Conservation (phyloP, 805 yeast genomes). For the Ogataea minuta region DNA sequence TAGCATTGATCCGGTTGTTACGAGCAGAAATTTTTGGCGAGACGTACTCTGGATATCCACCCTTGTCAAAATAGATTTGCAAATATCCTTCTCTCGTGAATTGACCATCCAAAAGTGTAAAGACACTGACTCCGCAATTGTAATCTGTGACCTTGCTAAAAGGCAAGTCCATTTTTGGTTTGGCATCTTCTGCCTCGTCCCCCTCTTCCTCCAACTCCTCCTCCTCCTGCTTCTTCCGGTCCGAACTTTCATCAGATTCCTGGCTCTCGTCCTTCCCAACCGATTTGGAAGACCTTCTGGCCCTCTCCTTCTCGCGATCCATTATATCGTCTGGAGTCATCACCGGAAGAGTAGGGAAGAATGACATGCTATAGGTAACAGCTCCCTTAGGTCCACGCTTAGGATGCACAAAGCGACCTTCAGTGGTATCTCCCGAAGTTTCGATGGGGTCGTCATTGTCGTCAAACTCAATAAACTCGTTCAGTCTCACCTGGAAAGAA, state of each 20-base stretch:
- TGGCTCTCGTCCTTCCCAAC: constrained; percentile 20
- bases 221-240: constrained; percentile 14
- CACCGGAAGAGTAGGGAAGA: constrained; percentile 83
- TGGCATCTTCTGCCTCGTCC: constrained; percentile 36
- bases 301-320: constrained; percentile 48
- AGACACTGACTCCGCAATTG: constrained; percentile 75
- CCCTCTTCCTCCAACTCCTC: constrained; percentile 36
- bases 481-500: constrained; percentile 65
- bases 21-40: constrained; percentile 53
- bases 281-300: too few species aligned
- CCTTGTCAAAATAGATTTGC: constrained; percentile 76
- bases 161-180: constrained; percentile 49
- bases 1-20: constrained; percentile 35
- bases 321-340: constrained; percentile 68
- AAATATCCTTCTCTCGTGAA: constrained; percentile 59
- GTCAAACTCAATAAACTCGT: constrained; percentile 63
- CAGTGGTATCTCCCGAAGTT: constrained; percentile 53
- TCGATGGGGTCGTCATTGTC: constrained; percentile 64
- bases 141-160: constrained; percentile 56
- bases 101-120: constrained; percentile 59
- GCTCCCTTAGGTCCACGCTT: constrained; percentile 84
- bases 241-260: constrained; percentile 22
- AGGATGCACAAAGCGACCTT: constrained; percentile 58
- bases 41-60: constrained; percentile 61
- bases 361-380: constrained; percentile 69